Base-by-base conservation (phyloP, 2,329 filamentous ascomycete genomes). In the Fusarium pseudonygamai region DNA sequence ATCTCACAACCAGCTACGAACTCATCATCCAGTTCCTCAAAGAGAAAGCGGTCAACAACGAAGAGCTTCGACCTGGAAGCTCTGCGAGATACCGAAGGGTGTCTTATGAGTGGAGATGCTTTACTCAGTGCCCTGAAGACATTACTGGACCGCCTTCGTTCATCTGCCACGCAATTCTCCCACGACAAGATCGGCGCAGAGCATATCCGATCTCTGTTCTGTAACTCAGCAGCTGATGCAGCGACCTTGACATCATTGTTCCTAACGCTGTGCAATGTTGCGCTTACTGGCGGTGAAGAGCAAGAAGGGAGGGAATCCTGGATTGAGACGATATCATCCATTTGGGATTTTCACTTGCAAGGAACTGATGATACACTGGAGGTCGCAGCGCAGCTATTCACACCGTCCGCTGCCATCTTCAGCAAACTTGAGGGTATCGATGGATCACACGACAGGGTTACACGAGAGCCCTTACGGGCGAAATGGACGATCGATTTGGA, bases 201-300 rank as follows among this genome's bases (percentile, higher is more conserved):
- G 75, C 88, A 90, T 69, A 84, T 90, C 74, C 87, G 86, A 72
- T 88, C 88, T 8, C 81, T 90, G 12, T 90, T 91, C 77, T 86
- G 83, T 61, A 83, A 83, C 1, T 82, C 88, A 3, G 84, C 85
- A 0, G 70, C 82, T 14, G 88, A 90, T 24, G 83, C 85, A 12
- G 82, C 85, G 20, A 79, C 81, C 7, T 79, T 89, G 10, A 79
- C 86, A 20, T 83, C 83, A 5, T 85, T 85, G 4, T 80, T 88
- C 11, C 75, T 90, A 10, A 75, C 76, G 5, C 75, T 87, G 7
- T 90, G 87, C 76, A 78, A 83, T 34, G 65, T 81, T 22, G 80
- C 85, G 1, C 60, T 86, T 20, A 75, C 75, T 34, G 66, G 79
- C 12, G 75, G 80, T 11, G 50, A 45, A 12, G 84, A 82, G 20